phyloP scores from a whole-genome alignment of 768 basidiomycete genomes.

The Crassisporium funariophilum region DNA sequence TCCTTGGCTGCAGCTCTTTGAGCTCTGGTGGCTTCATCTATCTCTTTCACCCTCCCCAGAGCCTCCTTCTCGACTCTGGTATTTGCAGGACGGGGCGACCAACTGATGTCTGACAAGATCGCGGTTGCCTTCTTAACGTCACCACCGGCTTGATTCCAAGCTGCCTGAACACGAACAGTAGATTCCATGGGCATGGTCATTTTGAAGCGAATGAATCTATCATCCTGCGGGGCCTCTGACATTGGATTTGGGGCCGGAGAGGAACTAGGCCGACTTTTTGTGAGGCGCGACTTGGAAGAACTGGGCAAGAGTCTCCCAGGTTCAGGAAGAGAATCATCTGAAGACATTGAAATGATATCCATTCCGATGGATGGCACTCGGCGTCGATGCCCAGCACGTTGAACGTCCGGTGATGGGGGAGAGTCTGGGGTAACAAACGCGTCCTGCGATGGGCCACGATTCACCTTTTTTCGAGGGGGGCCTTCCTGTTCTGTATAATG shows the following conservation, averaged over 20 bases:
- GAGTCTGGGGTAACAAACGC: constrained; percentile 42
- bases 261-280: constrained; percentile 46
- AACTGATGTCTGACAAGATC: constrained; percentile 57
- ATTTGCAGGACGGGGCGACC: constrained; percentile 43
- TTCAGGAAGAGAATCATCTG: constrained; percentile 70
- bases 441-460: constrained; percentile 49
- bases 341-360: constrained; percentile 56
- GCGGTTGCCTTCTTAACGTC: constrained; percentile 63
- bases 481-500: constrained; percentile 55
- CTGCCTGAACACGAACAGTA: constrained; percentile 52
- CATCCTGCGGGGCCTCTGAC: constrained; percentile 35
- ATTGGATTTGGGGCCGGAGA: constrained; percentile 29
- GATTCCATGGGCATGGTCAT: constrained; percentile 60
- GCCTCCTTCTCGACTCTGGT: constrained; percentile 33
- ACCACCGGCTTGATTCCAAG: constrained; percentile 64
- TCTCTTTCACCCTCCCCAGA: constrained; percentile 66
- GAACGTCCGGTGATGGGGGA: constrained; percentile 63
- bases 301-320: constrained; percentile 40
- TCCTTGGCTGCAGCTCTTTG: constrained; percentile 66
- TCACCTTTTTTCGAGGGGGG: constrained; percentile 72
- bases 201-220: constrained; percentile 58
- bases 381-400: constrained; percentile 53
- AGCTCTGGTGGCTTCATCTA: constrained; percentile 74
- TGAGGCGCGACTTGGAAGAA: constrained; percentile 54
- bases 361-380: constrained; percentile 35